Evolutionary conservation across 192 early-diverging fungal species (phyloP), one percentile per base, ranked within the genome.

Genomic region (Chytriomyces sp.): DNA sequence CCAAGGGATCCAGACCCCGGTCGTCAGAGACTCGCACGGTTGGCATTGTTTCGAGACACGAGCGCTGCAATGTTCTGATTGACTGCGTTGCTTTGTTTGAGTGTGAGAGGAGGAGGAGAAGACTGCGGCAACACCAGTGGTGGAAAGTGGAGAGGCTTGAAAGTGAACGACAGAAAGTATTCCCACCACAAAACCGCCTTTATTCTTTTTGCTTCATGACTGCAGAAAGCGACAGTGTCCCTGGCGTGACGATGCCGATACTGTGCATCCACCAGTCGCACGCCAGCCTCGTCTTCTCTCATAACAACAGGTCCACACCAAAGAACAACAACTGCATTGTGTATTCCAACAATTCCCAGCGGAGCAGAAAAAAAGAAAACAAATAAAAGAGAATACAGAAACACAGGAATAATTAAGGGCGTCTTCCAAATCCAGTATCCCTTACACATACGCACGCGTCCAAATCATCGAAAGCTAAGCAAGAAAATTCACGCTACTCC

Each of bases 1-100:
- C 40, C 55, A 72, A 40, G 49, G 68, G 75, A 59, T 77, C 70
- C 3, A 7, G 39, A n/a, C 75, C 75, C 26, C 66, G 39, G 26
- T 17, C 32, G n/a, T 72, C 36, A 33, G 70, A 60, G 17, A 71
- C 70, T 38, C 3, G 7, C 37, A 63, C 53, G 54, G 38, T 33
- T 33, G 75, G 75, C 75, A 77, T 77, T 59, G 14, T n/a, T 39
- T 30, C 44, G 14, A n/a, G 14, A 49, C 44, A 22, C 3, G 22
- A 14, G 14, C 22, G 44, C 44, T 49, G 44, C 44, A 3, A 49
- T n/a, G 44, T n/a, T 3, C 17, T 3, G 17, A 22, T 49, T n/a
- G n/a, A 49, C 22, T 49, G 17, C 17, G 17, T n/a, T 14, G 22
- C 1, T 44, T 44, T 44, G 41, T 44, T 44, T 3, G 17, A 49